Conservation (phyloP, 305 asterid species). For the Ajuga reptans region DNA sequence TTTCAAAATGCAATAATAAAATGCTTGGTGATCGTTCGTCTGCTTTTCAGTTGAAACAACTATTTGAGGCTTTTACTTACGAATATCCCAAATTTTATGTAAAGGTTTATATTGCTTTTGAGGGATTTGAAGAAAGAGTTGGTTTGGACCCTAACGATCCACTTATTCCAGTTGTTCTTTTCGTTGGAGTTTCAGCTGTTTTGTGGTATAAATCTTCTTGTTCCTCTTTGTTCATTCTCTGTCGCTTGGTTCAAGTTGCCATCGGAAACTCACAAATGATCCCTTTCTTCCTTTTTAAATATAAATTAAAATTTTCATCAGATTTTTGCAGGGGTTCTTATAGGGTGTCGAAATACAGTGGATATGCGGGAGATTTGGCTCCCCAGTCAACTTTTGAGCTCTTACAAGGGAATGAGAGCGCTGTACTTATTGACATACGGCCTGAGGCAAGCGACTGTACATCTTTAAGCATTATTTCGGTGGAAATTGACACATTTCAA, state of each 20-base stretch:
- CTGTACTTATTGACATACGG: constrained; percentile 77
- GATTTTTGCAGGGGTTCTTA: constrained; percentile 94
- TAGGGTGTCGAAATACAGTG: constrained; percentile 67
- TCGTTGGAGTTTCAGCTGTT: constrained; percentile 58
- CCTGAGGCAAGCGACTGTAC: constrained; percentile 75
- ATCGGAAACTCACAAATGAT: constrained; percentile 4
- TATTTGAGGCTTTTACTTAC: constrained; percentile 4
- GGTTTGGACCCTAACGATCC: constrained; percentile 83
- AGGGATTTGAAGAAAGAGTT: constrained; percentile 53
- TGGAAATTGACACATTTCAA: too few relatives aligned
- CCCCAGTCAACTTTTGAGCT: constrained; percentile 64
- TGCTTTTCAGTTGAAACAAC: background rate
- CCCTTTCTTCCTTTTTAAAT: constrained; percentile 23
- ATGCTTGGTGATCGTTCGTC: background rate
- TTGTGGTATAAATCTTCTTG: constrained; percentile 54
- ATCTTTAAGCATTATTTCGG: constrained; percentile 27
- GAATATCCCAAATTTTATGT: constrained; percentile 4
- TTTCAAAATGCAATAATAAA: background rate
- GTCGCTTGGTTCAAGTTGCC: constrained; percentile 1
- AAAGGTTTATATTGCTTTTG: constrained; percentile 56
- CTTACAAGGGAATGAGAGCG: constrained; percentile 54
- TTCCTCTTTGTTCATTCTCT: constrained; percentile 13
- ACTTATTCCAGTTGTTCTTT: constrained; percentile 52
- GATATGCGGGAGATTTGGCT: constrained; percentile 90
- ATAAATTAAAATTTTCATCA: constrained; percentile 73